Conservation (phyloP, 202 grass and related monocot genomes). For the Eragrostis tef region DNA sequence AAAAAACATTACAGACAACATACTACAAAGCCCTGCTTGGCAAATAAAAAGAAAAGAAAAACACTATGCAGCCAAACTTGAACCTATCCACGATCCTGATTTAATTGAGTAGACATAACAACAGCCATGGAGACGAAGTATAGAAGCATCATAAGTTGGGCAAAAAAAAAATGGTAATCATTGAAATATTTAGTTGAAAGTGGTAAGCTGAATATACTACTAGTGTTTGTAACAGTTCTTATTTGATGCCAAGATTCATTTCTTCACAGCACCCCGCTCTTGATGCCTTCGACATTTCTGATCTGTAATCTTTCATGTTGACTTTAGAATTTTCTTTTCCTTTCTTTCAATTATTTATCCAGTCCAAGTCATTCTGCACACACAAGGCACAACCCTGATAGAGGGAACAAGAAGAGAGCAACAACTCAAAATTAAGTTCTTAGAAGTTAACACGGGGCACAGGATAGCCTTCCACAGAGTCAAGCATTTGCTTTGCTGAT, state of each 20-base stretch:
- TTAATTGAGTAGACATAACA: not conserved
- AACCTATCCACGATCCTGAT: not conserved
- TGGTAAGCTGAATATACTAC: conserved; percentile 21
- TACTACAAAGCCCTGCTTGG: conserved; percentile 3
- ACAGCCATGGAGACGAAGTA: not conserved
- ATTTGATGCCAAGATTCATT: conserved; percentile 31
- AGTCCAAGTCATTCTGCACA: conserved; percentile 63
- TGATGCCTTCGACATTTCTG: conserved; percentile 33
- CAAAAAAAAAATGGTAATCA: not conserved
- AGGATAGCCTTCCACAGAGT: not conserved
- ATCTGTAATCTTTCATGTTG: conserved; percentile 40
- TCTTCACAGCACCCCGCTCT: conserved; percentile 19
- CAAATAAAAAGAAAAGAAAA: not conserved
- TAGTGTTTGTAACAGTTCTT: conserved; percentile 39
- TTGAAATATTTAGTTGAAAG: conserved; percentile 29
- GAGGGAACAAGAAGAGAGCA: conserved; percentile 22
- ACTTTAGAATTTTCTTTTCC: conserved; percentile 26
- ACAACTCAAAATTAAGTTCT: not conserved
- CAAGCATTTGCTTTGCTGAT: not conserved
- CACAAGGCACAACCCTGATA: conserved; percentile 35
- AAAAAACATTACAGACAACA: not conserved
- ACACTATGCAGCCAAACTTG: not conserved
- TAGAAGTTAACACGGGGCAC: conserved; percentile 27
- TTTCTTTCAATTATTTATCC: conserved; percentile 56
- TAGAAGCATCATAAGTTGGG: not conserved